Evolutionary conservation across 208 protist genomes (phyloP).

Genomic region (Crithidia bombi): DNA sequence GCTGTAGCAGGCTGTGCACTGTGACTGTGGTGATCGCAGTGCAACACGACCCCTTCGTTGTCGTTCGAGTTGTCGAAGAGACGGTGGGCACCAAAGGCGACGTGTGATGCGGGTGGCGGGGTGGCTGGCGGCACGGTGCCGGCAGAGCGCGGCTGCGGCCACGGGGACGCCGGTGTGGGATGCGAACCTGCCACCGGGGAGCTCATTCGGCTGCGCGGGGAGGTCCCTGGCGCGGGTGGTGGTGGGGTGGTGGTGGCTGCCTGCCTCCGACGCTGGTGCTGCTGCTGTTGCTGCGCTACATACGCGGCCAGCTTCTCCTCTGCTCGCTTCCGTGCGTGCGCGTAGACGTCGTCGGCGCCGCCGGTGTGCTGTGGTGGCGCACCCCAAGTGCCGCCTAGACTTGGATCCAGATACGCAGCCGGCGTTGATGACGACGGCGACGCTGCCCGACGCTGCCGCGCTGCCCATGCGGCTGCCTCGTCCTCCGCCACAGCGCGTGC

Average conservation of each 20-base stretch:
- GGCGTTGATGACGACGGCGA: not conserved
- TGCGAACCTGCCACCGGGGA: not conserved
- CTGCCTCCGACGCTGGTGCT: not conserved
- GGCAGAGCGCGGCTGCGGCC: conserved; percentile 22
- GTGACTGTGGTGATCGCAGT: too few relatives aligned
- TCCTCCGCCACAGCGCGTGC: conserved; percentile 14
- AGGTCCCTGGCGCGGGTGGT: not conserved
- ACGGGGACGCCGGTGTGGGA: conserved; percentile 7
- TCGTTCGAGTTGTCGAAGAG: conserved; percentile 14
- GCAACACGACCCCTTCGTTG: not conserved
- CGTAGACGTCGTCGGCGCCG: not conserved
- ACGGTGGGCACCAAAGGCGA: conserved; percentile 13
- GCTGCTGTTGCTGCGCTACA: conserved; percentile 8
- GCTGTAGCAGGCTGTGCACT: not conserved
- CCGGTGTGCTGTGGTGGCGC: not conserved
- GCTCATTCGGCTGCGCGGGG: not conserved
- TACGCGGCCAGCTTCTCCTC: conserved; percentile 20
- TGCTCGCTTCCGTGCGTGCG: not conserved
- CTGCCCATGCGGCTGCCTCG: conserved; percentile 5
- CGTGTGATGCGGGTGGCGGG: not conserved
- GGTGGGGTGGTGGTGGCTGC: not conserved
- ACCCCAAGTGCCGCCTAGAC: not conserved
- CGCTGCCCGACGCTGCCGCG: not conserved
- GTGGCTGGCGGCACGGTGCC: not conserved
- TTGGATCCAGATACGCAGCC: not conserved